Evolutionary conservation across 768 basidiomycete species (phyloP).

Genomic region (Kwoniella botswanensis): DNA sequence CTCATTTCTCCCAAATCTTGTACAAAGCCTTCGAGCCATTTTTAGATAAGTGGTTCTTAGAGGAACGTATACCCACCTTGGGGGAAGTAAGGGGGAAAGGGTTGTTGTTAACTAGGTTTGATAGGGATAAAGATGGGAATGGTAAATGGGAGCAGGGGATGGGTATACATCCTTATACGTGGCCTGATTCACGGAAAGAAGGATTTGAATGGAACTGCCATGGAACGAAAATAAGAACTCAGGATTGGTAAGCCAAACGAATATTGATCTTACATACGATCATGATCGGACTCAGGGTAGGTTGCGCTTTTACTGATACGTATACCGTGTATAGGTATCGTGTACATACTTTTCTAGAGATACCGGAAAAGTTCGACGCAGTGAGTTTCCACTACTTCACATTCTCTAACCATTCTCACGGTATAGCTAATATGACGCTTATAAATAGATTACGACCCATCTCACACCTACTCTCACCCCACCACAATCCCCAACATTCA

Average conservation of each 20-base stretch:
- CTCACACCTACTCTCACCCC: slow-evolving; percentile 32
- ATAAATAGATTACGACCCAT: slow-evolving; percentile 38
- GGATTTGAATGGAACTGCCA: slow-evolving; percentile 74
- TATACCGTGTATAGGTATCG: slow-evolving; percentile 66
- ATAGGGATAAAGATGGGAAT: slow-evolving; percentile 62
- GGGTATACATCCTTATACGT: slow-evolving; percentile 83
- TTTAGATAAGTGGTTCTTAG: slow-evolving; percentile 71
- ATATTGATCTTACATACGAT: background rate
- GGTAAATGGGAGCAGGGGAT: slow-evolving; percentile 61
- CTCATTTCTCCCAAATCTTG: slow-evolving; percentile 70
- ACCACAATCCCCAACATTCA: slow-evolving; percentile 58
- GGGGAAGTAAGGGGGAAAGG: slow-evolving; percentile 86
- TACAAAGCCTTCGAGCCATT: slow-evolving; percentile 65
- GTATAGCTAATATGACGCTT: background rate
- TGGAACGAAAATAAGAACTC: slow-evolving; percentile 67
- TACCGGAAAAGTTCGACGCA: slow-evolving; percentile 75
- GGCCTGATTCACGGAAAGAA: slow-evolving; percentile 77
- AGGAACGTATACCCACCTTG: slow-evolving; percentile 77
- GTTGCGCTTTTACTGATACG: background rate
- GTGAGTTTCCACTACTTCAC: slow-evolving; percentile 31
- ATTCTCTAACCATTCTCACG: background rate
- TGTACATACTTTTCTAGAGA: slow-evolving; percentile 76
- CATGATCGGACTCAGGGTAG: too few relatives aligned
- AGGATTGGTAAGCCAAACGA: slow-evolving; percentile 73
- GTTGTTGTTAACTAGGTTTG: slow-evolving; percentile 85